A percentile compares a stretch with the other conserved stretches of the same genome.
These are phyloP conservation scores for Phytopythium vexans DNA, from an alignment of 352 stramenopile genomes.

Conservation along the genomic window DNA sequence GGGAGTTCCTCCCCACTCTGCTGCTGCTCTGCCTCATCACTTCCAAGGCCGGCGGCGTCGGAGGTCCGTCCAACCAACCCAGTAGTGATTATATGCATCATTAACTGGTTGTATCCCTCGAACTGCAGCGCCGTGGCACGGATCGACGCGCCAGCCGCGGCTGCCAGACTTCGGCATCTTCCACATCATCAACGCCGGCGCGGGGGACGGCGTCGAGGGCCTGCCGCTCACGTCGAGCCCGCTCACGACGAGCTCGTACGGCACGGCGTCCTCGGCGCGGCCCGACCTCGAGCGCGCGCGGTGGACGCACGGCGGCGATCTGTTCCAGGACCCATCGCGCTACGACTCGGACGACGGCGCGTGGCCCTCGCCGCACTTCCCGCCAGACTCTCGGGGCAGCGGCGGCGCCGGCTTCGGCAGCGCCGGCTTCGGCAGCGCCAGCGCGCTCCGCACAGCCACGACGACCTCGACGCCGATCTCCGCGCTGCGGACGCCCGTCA, in stretches of 20 bases:
- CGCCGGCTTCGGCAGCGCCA: neutral
- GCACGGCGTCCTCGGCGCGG: conserved; percentile 31
- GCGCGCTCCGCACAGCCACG: neutral
- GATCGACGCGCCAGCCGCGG: conserved; percentile 44
- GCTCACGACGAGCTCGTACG: conserved; percentile 51
- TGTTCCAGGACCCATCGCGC: conserved; percentile 79
- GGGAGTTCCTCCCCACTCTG: conserved; percentile 82
- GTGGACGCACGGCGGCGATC: conserved; percentile 77
- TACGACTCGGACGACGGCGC: conserved; percentile 83
- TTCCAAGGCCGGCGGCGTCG: conserved; percentile 76
- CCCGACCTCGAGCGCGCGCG: conserved; percentile 37
- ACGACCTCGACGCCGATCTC: neutral
- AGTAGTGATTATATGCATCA: conserved; percentile 2
- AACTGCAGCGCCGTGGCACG: conserved; percentile 58
- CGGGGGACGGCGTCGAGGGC: conserved; percentile 19
- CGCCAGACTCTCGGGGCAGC: conserved; percentile 68
- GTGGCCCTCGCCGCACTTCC: conserved; percentile 52
- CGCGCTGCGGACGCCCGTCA: neutral
- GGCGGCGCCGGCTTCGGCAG: conserved; percentile 12
- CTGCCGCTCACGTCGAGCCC: conserved; percentile 64
- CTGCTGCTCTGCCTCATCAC: conserved; percentile 79
- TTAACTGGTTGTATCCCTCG: neutral
- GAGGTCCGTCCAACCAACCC: conserved; percentile 31
- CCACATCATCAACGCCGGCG: conserved; percentile 78
- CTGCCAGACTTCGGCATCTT: conserved; percentile 86